Percentiles rank a stretch among this genome's conserved stretches.
Conservation (phyloP, 345 rosid genomes). For the Ceriops tagal region DNA sequence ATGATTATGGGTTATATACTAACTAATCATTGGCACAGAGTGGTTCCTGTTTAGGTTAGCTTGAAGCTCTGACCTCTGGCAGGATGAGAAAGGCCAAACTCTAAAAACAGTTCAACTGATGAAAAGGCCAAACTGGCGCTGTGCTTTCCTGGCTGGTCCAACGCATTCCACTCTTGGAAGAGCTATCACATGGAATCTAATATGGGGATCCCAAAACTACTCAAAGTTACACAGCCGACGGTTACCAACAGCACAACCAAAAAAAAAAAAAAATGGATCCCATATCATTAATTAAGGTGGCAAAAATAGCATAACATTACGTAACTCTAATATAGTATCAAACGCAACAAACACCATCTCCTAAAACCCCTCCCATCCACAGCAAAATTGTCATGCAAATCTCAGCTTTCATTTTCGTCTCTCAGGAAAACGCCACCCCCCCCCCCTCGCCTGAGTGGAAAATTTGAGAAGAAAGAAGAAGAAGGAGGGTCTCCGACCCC, state of each 20-base stretch:
- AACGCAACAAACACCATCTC: not conserved
- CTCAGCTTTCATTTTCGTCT: not conserved
- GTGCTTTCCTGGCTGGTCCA: too few relatives aligned
- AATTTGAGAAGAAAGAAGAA: slow-evolving; percentile 14
- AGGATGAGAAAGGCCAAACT: too few relatives aligned
- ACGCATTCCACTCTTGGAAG: too few relatives aligned
- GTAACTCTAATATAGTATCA: not conserved
- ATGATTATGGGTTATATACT: too few relatives aligned
- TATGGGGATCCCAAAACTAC: not conserved
- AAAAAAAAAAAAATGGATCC: not conserved
- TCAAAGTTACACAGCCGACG: not conserved
- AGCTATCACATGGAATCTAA: not conserved
- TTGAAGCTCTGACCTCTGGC: too few relatives aligned
- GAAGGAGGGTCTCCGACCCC: slow-evolving; percentile 2
- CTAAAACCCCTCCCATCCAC: slow-evolving; percentile 26
- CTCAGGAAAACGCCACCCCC: not conserved
- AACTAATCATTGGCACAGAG: too few relatives aligned
- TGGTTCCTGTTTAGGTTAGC: too few relatives aligned
- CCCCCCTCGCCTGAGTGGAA: not conserved
- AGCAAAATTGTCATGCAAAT: not conserved
- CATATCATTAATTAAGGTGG: not conserved
- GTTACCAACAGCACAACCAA: too few relatives aligned
- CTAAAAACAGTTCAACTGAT: too few relatives aligned
- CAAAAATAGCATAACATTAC: slow-evolving; percentile 3
- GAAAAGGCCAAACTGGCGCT: too few relatives aligned